phyloP scores from a whole-genome alignment of 169 alveolate genomes.

The Plasmodium vinckei region DNA sequence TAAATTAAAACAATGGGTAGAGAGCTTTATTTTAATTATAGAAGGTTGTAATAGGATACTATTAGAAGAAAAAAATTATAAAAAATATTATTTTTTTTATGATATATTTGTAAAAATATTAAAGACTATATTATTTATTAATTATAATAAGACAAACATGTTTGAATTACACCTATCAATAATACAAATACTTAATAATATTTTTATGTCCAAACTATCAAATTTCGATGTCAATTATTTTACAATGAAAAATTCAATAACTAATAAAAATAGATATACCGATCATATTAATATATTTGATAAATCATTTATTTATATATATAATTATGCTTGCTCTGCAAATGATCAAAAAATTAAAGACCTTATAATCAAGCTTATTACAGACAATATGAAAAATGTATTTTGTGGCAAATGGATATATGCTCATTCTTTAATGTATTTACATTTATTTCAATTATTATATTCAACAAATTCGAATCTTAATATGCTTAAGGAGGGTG shows the following conservation, averaged over 20 bases:
- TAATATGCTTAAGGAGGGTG: neutral
- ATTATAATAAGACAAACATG: conserved; percentile 47
- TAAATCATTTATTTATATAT: conserved; percentile 46
- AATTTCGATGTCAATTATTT: conserved; percentile 25
- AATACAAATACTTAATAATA: conserved; percentile 60
- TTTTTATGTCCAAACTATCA: conserved; percentile 43
- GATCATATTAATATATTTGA: conserved; percentile 36
- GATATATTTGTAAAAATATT: conserved; percentile 57
- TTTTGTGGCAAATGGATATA: conserved; percentile 35
- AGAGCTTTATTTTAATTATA: conserved; percentile 67
- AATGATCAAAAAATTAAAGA: conserved; percentile 62
- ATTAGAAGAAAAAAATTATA: conserved; percentile 45
- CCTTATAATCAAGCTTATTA: conserved; percentile 33
- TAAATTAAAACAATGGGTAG: conserved; percentile 67
- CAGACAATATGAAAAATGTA: conserved; percentile 54
- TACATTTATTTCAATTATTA: conserved; percentile 52
- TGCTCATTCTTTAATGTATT: conserved; percentile 45
- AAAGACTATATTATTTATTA: conserved; percentile 37
- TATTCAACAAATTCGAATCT: conserved; percentile 4
- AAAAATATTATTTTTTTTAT: conserved; percentile 44
- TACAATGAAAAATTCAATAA: conserved; percentile 44
- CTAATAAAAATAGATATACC: conserved; percentile 9
- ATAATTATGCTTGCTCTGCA: conserved; percentile 47
- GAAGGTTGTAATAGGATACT: conserved; percentile 66
- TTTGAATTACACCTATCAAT: conserved; percentile 70